A percentile compares a stretch with the other conserved stretches of the same genome.
These are phyloP conservation scores for Aspergillus fumigatiaffinis DNA, from an alignment of 2,329 filamentous ascomycete species.

Conservation along the genomic window DNA sequence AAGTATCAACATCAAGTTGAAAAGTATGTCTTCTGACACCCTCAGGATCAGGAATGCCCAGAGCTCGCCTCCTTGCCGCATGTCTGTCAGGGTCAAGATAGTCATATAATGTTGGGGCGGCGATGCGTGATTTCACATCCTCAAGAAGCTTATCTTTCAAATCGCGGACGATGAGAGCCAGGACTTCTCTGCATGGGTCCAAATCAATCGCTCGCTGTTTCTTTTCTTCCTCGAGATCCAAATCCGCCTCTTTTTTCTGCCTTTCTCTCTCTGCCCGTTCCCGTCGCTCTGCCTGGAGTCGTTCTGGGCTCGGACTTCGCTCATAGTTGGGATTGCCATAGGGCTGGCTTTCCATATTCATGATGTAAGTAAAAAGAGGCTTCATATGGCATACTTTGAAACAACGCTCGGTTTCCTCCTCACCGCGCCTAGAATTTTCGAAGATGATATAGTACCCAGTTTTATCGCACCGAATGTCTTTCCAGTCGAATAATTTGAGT, in stretches of 20 bases:
- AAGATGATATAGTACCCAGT: slow-evolving; percentile 93
- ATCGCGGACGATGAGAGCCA: slow-evolving; percentile 73
- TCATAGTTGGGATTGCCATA: slow-evolving; percentile 64
- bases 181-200: slow-evolving; percentile 82
- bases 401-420: slow-evolving; percentile 76
- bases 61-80: slow-evolving; percentile 69
- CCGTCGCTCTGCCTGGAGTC: slow-evolving; percentile 45
- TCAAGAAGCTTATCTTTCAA: slow-evolving; percentile 81
- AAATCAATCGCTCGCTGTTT: slow-evolving; percentile 79
- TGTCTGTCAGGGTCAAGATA: slow-evolving; percentile 81
- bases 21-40: slow-evolving; percentile 55
- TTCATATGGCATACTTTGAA: slow-evolving; percentile 74
- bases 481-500: slow-evolving; percentile 75
- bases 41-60: slow-evolving; percentile 70
- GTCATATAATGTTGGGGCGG: slow-evolving; percentile 72
- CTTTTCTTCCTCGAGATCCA: slow-evolving; percentile 86
- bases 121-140: slow-evolving; percentile 84
- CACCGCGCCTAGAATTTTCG: slow-evolving; percentile 69
- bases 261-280: slow-evolving; percentile 65
- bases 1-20: slow-evolving; percentile 56
- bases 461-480: slow-evolving; percentile 76
- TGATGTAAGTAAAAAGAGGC: slow-evolving; percentile 84
- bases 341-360: slow-evolving; percentile 82
- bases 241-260: slow-evolving; percentile 67
- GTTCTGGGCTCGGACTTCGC: slow-evolving; percentile 44